Percentiles rank a stretch among this genome's conserved stretches.
These are phyloP conservation scores for Dioscorea zingiberensis DNA, from an alignment of 106 monocot genomes.

Conservation along the genomic window DNA sequence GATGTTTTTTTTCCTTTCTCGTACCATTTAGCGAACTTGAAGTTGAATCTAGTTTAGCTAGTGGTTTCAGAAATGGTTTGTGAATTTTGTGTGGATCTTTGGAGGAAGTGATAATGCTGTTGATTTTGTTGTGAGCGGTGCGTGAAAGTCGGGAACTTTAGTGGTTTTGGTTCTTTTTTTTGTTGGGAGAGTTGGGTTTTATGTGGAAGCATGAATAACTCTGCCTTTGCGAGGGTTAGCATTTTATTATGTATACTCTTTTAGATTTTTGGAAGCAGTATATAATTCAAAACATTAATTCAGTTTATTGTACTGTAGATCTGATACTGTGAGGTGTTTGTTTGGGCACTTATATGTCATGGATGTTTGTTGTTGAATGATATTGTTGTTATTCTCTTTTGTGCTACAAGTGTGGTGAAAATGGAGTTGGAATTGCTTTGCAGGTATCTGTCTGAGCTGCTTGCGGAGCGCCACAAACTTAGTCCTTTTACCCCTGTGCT, in stretches of 20 bases:
- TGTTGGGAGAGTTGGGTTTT: background rate
- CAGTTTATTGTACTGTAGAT: background rate
- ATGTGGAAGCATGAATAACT: background rate
- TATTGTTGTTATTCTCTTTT: background rate
- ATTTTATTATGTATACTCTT: background rate
- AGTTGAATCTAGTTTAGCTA: background rate
- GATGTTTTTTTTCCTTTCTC: background rate
- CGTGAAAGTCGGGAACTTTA: background rate
- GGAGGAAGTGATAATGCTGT: background rate
- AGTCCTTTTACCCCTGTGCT: slow-evolving; percentile 73
- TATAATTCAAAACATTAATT: background rate
- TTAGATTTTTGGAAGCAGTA: background rate
- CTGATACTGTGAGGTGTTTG: background rate
- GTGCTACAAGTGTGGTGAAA: background rate
- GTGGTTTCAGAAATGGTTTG: background rate
- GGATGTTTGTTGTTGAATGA: background rate
- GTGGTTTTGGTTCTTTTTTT: background rate
- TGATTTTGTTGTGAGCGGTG: background rate
- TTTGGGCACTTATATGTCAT: background rate
- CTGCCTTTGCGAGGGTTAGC: background rate
- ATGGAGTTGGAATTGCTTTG: background rate
- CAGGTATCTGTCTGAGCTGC: slow-evolving; percentile 80
- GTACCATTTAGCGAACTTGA: background rate
- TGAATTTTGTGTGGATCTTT: background rate
- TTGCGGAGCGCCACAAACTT: slow-evolving; percentile 79